Evolutionary conservation across 2,329 filamentous ascomycete genomes (phyloP), one percentile per base, ranked within the genome.

Genomic region (Metarhizium guizhouense): DNA sequence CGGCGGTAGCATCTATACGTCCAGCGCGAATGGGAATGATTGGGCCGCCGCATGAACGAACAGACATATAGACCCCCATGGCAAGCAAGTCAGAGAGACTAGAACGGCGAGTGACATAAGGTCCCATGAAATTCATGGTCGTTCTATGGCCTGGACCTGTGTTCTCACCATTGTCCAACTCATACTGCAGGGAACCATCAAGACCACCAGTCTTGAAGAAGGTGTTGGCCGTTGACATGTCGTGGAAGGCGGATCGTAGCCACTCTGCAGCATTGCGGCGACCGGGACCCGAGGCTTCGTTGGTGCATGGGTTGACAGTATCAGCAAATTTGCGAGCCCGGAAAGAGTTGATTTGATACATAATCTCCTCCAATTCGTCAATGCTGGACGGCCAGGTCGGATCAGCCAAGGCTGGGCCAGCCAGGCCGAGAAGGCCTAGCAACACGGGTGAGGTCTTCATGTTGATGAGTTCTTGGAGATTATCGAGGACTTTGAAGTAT

Each of bases 311-410:
- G 38, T 74, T 80, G 55, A 86, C 77, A 14, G 75, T 75, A 53
- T 76, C 75, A 49, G 80, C 76, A 64, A 86, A 84, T 45, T 78
- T 74, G 58, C 81, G 74, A 36, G 76, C 73, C 49, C 74, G 72
- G 62, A 82, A 80, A 3, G 80, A 81, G 38, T 73, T 70, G 53
- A 79, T 77, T 61, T 85, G 78, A 63, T 77, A 83, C 73, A 85
- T 80, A 60, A 85, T 78, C 65, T 84, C 82, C 67, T 86, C 83
- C 57, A 86, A 69, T 64, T 85, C 82, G 62, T 86, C 83, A 18
- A 75, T 75, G 13, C 73, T 63, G 2, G 80, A 76, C 2, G 83
- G 83, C 83, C 83, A 86, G 62, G 81, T 85, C 36, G 78, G 79
- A 59, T 79, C 76, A 29, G 80, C 76, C 50, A 60, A 58, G 51